These are phyloP conservation scores for Cercospora citrullina DNA, from an alignment of 2,329 filamentous ascomycete species.

Conservation along the genomic window DNA sequence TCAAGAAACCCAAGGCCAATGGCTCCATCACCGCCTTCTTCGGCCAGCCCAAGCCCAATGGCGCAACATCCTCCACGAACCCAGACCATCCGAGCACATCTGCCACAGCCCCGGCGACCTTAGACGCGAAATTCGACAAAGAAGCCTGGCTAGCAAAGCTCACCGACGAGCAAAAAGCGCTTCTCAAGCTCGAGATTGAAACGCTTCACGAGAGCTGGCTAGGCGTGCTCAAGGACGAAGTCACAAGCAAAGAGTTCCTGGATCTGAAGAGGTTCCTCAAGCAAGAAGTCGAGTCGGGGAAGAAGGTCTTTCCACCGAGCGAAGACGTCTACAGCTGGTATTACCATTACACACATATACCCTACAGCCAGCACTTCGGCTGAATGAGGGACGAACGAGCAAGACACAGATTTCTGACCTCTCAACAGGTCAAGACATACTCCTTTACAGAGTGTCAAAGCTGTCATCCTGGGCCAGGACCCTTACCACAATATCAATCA, in stretches of 20 bases:
- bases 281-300: constrained; percentile 69
- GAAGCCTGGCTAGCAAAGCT: constrained; percentile 81
- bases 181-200: constrained; percentile 86
- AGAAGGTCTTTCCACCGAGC: constrained; percentile 82
- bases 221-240: constrained; percentile 80
- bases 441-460: constrained; percentile 82
- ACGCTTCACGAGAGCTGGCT: constrained; percentile 93
- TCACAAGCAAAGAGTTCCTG: constrained; percentile 76
- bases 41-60: constrained; percentile 60
- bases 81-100: constrained; percentile 30
- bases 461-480: constrained; percentile 92
- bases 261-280: constrained; percentile 85
- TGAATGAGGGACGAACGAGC: not conserved
- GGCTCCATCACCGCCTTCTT: constrained; percentile 90
- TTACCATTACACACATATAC: constrained; percentile 9
- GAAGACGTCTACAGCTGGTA: constrained; percentile 96
- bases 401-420: constrained; percentile 8
- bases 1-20: constrained; percentile 59
- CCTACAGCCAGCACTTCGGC: not conserved
- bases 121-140: constrained; percentile 72
- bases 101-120: constrained; percentile 39
- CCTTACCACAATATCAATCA: constrained; percentile 96
- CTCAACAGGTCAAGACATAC: constrained; percentile 81
- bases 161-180: constrained; percentile 74
- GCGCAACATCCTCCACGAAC: constrained; percentile 35